Evolutionary conservation across 192 early-diverging fungal species (phyloP).

Genomic region (Neocallimastix lanati): DNA sequence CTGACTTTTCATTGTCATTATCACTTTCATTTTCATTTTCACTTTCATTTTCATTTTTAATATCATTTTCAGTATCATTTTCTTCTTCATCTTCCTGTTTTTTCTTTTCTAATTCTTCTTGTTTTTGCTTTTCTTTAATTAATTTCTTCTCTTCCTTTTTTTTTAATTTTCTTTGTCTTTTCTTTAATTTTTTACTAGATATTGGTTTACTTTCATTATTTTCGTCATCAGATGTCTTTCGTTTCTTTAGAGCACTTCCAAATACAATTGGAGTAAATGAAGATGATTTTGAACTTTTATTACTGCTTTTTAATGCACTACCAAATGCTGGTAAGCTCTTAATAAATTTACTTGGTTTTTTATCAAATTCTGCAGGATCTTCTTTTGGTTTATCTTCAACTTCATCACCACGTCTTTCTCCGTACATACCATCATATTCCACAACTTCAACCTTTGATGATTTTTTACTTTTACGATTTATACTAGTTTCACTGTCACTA

Average conservation of each 20-base stretch:
- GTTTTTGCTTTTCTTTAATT: background rate
- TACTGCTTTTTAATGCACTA: constrained; percentile 8
- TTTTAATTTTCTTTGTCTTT: background rate
- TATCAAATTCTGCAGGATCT: background rate
- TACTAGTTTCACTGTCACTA: background rate
- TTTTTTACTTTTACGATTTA: background rate
- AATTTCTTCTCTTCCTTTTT: background rate
- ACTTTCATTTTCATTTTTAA: constrained; percentile 3
- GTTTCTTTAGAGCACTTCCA: constrained; percentile 2
- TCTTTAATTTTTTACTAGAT: background rate
- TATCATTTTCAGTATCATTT: constrained; percentile 2
- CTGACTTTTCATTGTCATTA: background rate
- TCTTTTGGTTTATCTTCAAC: background rate
- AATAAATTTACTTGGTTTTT: background rate
- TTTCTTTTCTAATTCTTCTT: constrained; percentile 4
- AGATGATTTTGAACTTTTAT: background rate
- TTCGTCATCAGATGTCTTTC: constrained; percentile 10
- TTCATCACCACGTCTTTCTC: constrained; percentile 3
- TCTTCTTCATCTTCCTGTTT: constrained; percentile 14
- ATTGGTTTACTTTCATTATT: constrained; percentile 6
- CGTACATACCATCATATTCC: constrained; percentile 2
- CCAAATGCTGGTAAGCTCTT: constrained; percentile 11
- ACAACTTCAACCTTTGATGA: constrained; percentile 7
- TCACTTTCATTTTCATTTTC: background rate
- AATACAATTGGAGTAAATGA: background rate